phyloP scores from a whole-genome alignment of 441 rosid genomes.

The Erodium trifolium region DNA sequence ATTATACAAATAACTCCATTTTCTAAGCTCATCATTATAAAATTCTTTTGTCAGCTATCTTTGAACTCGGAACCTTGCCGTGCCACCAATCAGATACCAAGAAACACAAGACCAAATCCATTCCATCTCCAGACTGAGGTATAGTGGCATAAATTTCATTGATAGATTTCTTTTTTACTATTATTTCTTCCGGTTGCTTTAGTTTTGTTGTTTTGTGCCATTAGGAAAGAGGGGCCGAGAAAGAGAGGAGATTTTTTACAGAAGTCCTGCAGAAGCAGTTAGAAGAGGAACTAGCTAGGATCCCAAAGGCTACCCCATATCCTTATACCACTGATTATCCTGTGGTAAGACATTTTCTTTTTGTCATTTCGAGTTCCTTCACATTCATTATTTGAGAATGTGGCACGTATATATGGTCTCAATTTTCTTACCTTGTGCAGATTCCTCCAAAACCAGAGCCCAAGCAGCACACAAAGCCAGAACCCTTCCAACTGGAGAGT shows the following conservation, averaged over 20 bases:
- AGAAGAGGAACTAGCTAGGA: conserved; percentile 68
- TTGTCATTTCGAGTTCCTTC: neutral
- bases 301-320: conserved; percentile 81
- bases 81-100: conserved; percentile 41
- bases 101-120: conserved; percentile 75
- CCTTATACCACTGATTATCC: conserved; percentile 98
- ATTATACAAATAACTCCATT: neutral
- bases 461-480: conserved; percentile 71
- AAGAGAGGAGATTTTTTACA: conserved; percentile 53
- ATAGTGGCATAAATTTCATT: neutral
- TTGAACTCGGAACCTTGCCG: conserved; percentile 59
- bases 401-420: neutral
- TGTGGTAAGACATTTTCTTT: conserved; percentile 43
- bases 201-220: conserved; percentile 3
- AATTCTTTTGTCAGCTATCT: conserved; percentile 53
- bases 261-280: conserved; percentile 53
- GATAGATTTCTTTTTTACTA: neutral
- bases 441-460: conserved; percentile 84
- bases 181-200: conserved; percentile 7
- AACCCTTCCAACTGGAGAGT: conserved; percentile 87
- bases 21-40: neutral
- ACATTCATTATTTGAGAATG: neutral
- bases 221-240: conserved; percentile 93
- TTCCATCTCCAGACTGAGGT: conserved; percentile 90
- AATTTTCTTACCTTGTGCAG: conserved; percentile 21